These are phyloP conservation scores for Salvia splendens DNA, from an alignment of 257 asterid genomes.

Conservation along the genomic window DNA sequence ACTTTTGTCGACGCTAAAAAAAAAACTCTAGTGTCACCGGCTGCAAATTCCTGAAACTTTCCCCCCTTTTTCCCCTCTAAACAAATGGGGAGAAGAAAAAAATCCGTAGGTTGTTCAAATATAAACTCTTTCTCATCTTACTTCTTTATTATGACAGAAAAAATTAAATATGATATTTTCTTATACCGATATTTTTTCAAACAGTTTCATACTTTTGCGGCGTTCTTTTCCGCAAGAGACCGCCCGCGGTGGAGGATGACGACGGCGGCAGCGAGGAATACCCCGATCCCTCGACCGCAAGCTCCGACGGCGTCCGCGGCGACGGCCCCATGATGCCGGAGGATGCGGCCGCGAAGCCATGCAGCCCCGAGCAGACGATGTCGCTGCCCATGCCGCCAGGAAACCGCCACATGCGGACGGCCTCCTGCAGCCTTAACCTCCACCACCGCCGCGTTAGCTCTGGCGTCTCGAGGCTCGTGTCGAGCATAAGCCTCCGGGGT, in stretches of 20 bases:
- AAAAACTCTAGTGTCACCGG: too few species aligned
- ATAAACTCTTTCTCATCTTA: too few species aligned
- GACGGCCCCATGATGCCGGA: too few species aligned
- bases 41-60: background rate
- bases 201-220: conserved; percentile 68
- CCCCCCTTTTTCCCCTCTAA: background rate
- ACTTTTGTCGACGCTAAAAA: conserved; percentile 17
- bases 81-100: conserved; percentile 52
- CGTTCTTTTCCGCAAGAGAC: conserved; percentile 37
- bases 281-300: too few species aligned
- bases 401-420: conserved; percentile 34
- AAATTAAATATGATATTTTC: conserved; percentile 6
- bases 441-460: conserved; percentile 45
- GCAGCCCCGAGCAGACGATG: conserved; percentile 10
- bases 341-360: background rate
- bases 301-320: too few species aligned
- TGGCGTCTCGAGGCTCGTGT: conserved; percentile 37
- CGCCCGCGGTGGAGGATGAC: conserved; percentile 26
- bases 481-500: conserved; percentile 57
- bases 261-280: background rate
- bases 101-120: conserved; percentile 35
- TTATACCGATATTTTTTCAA: conserved; percentile 27
- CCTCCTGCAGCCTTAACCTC: conserved; percentile 39
- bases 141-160: background rate
- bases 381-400: conserved; percentile 35